Evolutionary conservation across 2,329 filamentous ascomycete species (phyloP).

Genomic region (Penicillium sp.): DNA sequence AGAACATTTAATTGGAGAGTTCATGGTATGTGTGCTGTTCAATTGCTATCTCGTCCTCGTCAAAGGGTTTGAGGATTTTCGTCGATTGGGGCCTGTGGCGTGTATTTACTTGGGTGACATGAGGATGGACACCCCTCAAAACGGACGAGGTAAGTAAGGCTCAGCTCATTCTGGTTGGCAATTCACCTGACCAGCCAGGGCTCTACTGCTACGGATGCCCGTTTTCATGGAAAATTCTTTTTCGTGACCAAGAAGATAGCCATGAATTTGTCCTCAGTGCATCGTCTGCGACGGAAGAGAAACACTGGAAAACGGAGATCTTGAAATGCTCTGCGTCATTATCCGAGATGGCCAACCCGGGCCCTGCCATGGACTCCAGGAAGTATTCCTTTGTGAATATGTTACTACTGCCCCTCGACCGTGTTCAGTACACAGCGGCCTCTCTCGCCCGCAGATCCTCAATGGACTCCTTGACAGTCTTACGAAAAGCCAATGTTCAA

Average conservation of each 20-base stretch:
- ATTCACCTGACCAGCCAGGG: conserved; percentile 52
- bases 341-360: conserved; percentile 51
- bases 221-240: conserved; percentile 88
- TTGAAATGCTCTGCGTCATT: conserved; percentile 51
- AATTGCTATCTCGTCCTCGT: conserved; percentile 76
- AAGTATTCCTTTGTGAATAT: conserved; percentile 53
- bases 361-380: conserved; percentile 27
- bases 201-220: conserved; percentile 82
- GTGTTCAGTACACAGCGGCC: conserved; percentile 71
- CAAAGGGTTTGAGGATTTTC: conserved; percentile 61
- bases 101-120: conserved; percentile 61
- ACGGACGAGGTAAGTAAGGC: conserved; percentile 33
- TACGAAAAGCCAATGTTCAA: conserved; percentile 66
- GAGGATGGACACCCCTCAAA: conserved; percentile 36
- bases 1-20: conserved; percentile 68
- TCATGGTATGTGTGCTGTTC: conserved; percentile 85
- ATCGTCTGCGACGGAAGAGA: conserved; percentile 75
- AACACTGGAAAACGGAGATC: conserved; percentile 74
- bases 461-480: conserved; percentile 73
- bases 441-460: conserved; percentile 59
- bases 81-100: conserved; percentile 70
- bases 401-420: conserved; percentile 70
- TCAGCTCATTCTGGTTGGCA: not conserved
- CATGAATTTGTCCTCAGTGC: conserved; percentile 87
- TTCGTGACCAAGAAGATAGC: conserved; percentile 71